These are phyloP conservation scores for Manihot esculenta DNA, from an alignment of 441 rosid genomes.

Conservation along the genomic window DNA sequence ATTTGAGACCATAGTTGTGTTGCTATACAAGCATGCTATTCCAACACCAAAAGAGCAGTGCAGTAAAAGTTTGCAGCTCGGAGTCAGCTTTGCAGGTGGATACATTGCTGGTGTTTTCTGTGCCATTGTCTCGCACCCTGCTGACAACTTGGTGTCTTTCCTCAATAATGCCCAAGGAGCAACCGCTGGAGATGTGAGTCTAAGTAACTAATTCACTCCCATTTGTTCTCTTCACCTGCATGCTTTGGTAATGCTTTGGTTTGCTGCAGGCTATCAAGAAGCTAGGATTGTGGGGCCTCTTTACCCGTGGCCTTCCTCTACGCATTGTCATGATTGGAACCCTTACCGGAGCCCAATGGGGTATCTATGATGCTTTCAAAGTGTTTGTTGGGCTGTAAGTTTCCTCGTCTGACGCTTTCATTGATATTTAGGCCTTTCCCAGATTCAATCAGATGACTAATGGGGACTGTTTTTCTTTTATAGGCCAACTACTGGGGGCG, in stretches of 20 bases:
- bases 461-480: slow-evolving; percentile 11
- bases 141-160: slow-evolving; percentile 95
- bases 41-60: slow-evolving; percentile 88
- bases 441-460: slow-evolving; percentile 1
- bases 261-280: slow-evolving; percentile 81
- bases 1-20: slow-evolving; percentile 84
- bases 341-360: slow-evolving; percentile 96
- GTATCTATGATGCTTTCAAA: slow-evolving; percentile 86
- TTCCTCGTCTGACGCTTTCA: background rate
- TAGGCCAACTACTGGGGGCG: slow-evolving; percentile 80
- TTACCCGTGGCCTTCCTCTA: slow-evolving; percentile 97
- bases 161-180: slow-evolving; percentile 96
- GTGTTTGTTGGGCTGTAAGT: slow-evolving; percentile 96
- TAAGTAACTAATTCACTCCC: background rate
- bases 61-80: slow-evolving; percentile 82
- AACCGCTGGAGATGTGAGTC: slow-evolving; percentile 77
- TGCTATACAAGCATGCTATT: slow-evolving; percentile 82
- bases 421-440: background rate
- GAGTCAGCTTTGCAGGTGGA: slow-evolving; percentile 96
- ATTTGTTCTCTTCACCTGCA: background rate
- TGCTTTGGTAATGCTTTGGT: slow-evolving; percentile 31
- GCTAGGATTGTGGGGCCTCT: slow-evolving; percentile 80
- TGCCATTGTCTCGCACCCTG: slow-evolving; percentile 89
- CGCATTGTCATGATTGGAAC: slow-evolving; percentile 98
- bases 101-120: slow-evolving; percentile 83